A percentile compares a stretch with the other conserved stretches of the same genome.
phyloP scores from a whole-genome alignment of 2,329 filamentous ascomycete species.

The Mollisiaceae sp. region DNA sequence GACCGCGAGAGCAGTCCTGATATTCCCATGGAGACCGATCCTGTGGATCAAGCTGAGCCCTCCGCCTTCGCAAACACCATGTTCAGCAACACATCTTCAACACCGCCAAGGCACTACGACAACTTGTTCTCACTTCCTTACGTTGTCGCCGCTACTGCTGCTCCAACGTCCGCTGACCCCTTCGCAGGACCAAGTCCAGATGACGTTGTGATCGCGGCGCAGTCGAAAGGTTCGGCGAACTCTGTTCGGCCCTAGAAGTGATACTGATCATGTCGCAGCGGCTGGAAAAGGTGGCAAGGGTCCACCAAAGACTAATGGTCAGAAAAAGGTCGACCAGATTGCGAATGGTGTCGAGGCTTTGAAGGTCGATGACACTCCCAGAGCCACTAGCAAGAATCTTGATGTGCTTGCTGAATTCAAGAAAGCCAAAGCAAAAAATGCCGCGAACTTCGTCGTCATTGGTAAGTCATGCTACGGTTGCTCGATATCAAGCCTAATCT shows the following conservation, averaged over 20 bases:
- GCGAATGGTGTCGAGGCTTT: constrained; percentile 53
- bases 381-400: constrained; percentile 76
- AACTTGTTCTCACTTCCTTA: constrained; percentile 49
- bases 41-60: constrained; percentile 41
- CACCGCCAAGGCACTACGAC: constrained; percentile 24
- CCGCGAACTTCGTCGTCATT: constrained; percentile 90
- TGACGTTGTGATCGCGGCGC: constrained; percentile 84
- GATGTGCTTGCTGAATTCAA: constrained; percentile 84
- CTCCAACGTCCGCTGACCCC: constrained; percentile 56
- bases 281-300: constrained; percentile 47
- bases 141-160: constrained; percentile 34
- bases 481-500: constrained; percentile 14
- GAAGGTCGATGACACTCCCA: constrained; percentile 57
- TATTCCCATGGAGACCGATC: constrained; percentile 25
- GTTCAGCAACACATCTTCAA: constrained; percentile 44
- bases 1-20: constrained; percentile 16
- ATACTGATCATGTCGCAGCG: constrained; percentile 49
- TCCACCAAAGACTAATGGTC: constrained; percentile 45
- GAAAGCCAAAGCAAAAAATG: constrained; percentile 76
- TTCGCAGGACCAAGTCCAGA: constrained; percentile 91
- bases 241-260: constrained; percentile 39
- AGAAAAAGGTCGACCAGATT: constrained; percentile 49
- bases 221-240: constrained; percentile 78
- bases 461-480: constrained; percentile 53
- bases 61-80: constrained; percentile 49